These are phyloP conservation scores for Skeletonema menzelii DNA, from an alignment of 108 stramenopile genomes.

Conservation along the genomic window DNA sequence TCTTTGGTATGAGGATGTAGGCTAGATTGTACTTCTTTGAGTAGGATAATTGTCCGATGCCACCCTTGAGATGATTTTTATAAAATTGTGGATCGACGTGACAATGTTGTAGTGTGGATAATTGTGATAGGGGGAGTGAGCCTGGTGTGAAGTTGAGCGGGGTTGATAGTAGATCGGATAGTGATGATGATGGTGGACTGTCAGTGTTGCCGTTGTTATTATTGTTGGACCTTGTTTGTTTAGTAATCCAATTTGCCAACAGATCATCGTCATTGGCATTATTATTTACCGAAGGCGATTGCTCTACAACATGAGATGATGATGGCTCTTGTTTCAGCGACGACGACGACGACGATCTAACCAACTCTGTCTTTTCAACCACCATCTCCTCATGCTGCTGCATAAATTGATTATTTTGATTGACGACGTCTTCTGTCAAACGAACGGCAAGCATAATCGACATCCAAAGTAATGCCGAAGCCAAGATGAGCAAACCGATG, in stretches of 20 bases:
- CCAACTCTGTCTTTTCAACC: background rate
- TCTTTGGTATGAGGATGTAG: constrained; percentile 20
- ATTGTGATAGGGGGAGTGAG: constrained; percentile 23
- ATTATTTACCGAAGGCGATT: background rate
- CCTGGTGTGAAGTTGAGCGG: constrained; percentile 21
- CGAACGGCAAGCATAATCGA: background rate
- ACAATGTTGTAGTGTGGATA: constrained; percentile 29
- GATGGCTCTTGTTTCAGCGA: background rate
- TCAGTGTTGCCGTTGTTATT: background rate
- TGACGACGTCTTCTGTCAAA: background rate
- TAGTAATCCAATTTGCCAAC: background rate
- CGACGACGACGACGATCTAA: background rate
- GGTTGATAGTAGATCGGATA: constrained; percentile 14
- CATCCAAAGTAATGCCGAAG: background rate
- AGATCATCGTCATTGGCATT: background rate
- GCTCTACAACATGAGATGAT: background rate
- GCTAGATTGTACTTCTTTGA: constrained; percentile 26
- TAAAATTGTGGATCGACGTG: constrained; percentile 21
- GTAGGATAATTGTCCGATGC: constrained; percentile 2
- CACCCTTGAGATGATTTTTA: constrained; percentile 14
- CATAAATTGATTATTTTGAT: background rate
- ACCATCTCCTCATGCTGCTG: background rate
- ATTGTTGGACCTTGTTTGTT: background rate
- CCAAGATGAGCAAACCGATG: background rate
- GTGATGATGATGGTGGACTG: background rate